Base-by-base conservation (phyloP, 2,329 filamentous ascomycete genomes). In the Rutstroemia sp. region DNA sequence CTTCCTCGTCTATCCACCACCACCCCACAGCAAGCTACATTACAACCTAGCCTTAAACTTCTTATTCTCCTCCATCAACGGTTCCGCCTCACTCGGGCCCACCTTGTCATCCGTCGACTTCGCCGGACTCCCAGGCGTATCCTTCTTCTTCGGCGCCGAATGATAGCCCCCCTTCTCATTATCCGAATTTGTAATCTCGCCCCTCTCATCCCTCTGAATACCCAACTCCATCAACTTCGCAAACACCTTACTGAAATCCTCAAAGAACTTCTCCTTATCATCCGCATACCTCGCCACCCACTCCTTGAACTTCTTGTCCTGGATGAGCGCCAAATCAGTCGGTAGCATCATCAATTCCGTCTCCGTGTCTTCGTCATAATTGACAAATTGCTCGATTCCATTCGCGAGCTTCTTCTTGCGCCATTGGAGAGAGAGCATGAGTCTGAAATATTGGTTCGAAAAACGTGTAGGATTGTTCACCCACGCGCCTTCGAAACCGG, bases 331-430 rank as follows among this genome's bases (percentile, higher is more conserved):
- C 64, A 86, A 77, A 66, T 86, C 82, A 2, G 82, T 84, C 0
- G 82, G 82, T 66, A 86, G 66, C 83, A 86, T 86, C 83, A 86
- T 86, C 44, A 86, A 71, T 56, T 79, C 78, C 57, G 78, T 77
- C 50, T 67, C 71, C 4, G 66, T 70, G 62, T 84, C 79, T 48
- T 82, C 79, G 59, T 84, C 81, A 49, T 77, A 76, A 63, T 81
- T 81, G 46, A 79, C 77, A 66, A 82, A 86, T 70, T 85, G 81
- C 54, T 73, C 70, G 18, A 80, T 66, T 0, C 80, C 80, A 59
- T 77, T 80, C 14, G 69, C 66, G 53, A 82, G 67, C 12, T 72
- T 79, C 67, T 76, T 79, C 58, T 76, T 76, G 67, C 76, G 77
- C 79, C 79, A 83, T 51, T 79, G 73, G 27, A 79, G 67, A 19